Base-by-base conservation (phyloP, 1,284 basidiomycete species). In the Caloboletus inedulis region DNA sequence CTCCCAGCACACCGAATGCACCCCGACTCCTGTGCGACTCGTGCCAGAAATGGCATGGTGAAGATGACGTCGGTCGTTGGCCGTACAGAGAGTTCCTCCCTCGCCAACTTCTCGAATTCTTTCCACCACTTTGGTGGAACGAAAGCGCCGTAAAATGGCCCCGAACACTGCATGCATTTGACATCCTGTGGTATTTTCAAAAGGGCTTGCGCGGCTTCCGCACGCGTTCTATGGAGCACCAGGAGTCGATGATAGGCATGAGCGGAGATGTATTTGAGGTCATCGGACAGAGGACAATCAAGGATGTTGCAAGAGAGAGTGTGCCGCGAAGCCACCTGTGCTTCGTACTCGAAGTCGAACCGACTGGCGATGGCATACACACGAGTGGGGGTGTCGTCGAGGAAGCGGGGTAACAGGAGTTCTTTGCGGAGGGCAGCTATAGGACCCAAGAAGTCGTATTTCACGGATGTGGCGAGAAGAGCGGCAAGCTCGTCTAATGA, bases 321-420 rank as follows among this genome's bases (percentile, higher is more conserved):
- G 58, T 79, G 69, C 14, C 68, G 71, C 9, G 85, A 84, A 14
- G 81, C 80, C 31, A 77, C 62, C 43, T 72, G 72, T 19, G 77
- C 74, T 61, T 83, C 82, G 23, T 78, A 74, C 49, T 84, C 79
- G 18, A 88, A 68, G 19, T 84, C 81, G 56, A 79, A 83, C 7
- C 81, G 79, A 54, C 78, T 80, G 3, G 87, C 84, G 43, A 88
- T 81, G 23, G 87, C 84, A 59, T 84, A 89, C 12, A 86, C 82
- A 14, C 84, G 79, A 19, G 76, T 71, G 4, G 87, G 81, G 19
- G 71, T 71, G 19, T 66, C 58, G 39, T 70, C 58, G 19, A 84
- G 64, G 62, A 84, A 84, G 10, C 62, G 65, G 2, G 77, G 74
- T 0, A 77, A 73, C 25, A 84, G 60, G 43, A 89, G 77, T 21